Evolutionary conservation across 169 alveolate genomes (phyloP), one percentile per base, ranked within the genome.

Genomic region (Plasmodium relictum): DNA sequence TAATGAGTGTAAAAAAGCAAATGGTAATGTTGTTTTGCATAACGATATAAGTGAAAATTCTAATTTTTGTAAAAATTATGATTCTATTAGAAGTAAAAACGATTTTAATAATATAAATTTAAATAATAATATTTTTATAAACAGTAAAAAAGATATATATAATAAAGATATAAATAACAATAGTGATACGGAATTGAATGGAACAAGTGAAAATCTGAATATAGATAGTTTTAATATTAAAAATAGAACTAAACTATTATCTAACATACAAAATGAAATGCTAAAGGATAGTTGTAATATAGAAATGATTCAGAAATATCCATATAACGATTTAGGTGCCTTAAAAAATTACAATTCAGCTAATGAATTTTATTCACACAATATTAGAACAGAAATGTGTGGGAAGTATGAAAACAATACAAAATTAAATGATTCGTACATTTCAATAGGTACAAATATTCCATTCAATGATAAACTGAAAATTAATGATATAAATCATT

Each of bases 101-200:
- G 31, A 65, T 22, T 39, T 39, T 45, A 37, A 31, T 31, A 31
- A 31, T 31, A 31, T 1, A 31, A 2, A 31, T 31, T 31, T 31
- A 31, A 31, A 31, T 31, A 31, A 31, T 31, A 31, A 31, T 31
- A 31, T 10, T 48, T 10, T 48, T 2, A 2, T 48, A 69, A 37
- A 42, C 26, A 58, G 54, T 24, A 44, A 59, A 59, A 59, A 59
- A 7, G 39, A 59, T 59, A 18, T 59, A 59, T 59, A 16, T 12
- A 44, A 24, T 37, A 26, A 9, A 44, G 37, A 31, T 42, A 73
- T 31, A 0, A 52, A 69, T 24, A 31, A 50, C 7, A 31, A 31
- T 69, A 7, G n/a, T 7, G 76, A 52, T 3, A 12, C 20, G n/a
- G 18, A 24, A 18, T 9, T 16, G 0, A 59, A 56, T 39, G 41